phyloP scores from a whole-genome alignment of 2,329 filamentous ascomycete genomes.

The Colletotrichum gloeosporioides region DNA sequence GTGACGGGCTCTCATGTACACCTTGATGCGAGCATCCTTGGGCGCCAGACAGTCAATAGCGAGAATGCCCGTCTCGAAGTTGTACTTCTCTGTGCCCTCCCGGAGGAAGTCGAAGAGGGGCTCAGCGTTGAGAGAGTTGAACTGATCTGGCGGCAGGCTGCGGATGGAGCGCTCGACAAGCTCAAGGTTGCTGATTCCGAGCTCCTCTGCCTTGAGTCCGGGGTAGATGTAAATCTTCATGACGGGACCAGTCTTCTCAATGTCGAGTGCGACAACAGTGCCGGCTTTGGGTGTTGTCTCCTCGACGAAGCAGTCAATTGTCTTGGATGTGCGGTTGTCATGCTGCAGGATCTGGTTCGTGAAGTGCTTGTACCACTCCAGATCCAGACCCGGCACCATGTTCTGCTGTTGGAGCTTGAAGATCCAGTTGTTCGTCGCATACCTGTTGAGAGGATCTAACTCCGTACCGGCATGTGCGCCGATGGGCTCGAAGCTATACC shows the following conservation, averaged over 20 bases:
- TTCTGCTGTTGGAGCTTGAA: constrained; percentile 4
- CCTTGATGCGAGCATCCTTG: constrained; percentile 9
- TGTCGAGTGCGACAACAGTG: constrained; percentile 14
- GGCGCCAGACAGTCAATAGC: constrained; percentile 15
- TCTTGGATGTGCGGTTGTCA: constrained; percentile 1
- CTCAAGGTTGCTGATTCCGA: constrained; percentile 15
- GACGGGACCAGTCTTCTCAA: constrained; percentile 16
- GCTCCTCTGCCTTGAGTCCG: constrained; percentile 11
- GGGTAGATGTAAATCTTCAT: constrained; percentile 21
- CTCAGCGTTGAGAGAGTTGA: neutral
- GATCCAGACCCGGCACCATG: constrained; percentile 9
- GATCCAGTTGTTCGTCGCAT: constrained; percentile 18
- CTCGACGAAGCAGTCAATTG: constrained; percentile 5
- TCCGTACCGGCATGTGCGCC: constrained; percentile 9
- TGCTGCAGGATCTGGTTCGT: constrained; percentile 5
- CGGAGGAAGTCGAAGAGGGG: constrained; percentile 5
- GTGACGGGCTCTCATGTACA: constrained; percentile 12
- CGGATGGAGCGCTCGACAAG: constrained; percentile 11
- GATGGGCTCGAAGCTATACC: constrained; percentile 17
- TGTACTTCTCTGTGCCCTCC: constrained; percentile 7
- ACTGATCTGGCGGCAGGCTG: neutral
- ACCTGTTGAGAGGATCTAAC: constrained; percentile 12
- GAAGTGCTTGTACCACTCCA: constrained; percentile 18
- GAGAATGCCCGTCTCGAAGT: constrained; percentile 16
- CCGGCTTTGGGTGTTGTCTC: constrained; percentile 15